phyloP scores from a whole-genome alignment of 306 rosid genomes.

The Vigna nakashimae region DNA sequence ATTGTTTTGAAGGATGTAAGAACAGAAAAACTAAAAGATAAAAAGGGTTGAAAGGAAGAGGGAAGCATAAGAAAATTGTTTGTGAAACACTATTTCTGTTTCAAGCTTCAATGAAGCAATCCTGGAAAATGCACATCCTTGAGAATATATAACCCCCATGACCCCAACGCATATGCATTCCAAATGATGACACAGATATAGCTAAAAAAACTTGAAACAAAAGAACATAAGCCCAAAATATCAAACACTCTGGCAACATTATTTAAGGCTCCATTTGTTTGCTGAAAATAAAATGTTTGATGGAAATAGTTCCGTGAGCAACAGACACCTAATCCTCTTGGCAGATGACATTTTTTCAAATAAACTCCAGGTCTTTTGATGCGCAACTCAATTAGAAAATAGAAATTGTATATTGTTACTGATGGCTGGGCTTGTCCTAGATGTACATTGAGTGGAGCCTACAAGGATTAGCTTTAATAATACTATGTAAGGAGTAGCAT shows the following conservation, averaged over 20 bases:
- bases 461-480: background rate
- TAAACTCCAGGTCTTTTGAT: background rate
- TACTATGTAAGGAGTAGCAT: background rate
- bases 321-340: conserved; percentile 19
- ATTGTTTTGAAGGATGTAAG: conserved; percentile 29
- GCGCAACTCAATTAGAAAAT: background rate
- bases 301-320: background rate
- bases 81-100: conserved; percentile 4
- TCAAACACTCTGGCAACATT: conserved; percentile 19
- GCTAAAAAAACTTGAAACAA: conserved; percentile 25
- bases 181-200: conserved; percentile 21
- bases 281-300: conserved; percentile 20
- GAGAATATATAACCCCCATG: background rate
- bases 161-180: conserved; percentile 31
- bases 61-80: background rate
- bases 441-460: background rate
- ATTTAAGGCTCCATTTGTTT: conserved; percentile 18
- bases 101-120: conserved; percentile 34
- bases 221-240: conserved; percentile 2
- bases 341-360: background rate
- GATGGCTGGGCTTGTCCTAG: conserved; percentile 4
- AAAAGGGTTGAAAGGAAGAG: conserved; percentile 9
- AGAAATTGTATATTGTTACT: background rate
- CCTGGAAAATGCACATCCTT: background rate
- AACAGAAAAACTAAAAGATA: conserved; percentile 7